These are phyloP conservation scores for Cucurbita argyrosperma DNA, from an alignment of 306 rosid genomes.

Conservation along the genomic window DNA sequence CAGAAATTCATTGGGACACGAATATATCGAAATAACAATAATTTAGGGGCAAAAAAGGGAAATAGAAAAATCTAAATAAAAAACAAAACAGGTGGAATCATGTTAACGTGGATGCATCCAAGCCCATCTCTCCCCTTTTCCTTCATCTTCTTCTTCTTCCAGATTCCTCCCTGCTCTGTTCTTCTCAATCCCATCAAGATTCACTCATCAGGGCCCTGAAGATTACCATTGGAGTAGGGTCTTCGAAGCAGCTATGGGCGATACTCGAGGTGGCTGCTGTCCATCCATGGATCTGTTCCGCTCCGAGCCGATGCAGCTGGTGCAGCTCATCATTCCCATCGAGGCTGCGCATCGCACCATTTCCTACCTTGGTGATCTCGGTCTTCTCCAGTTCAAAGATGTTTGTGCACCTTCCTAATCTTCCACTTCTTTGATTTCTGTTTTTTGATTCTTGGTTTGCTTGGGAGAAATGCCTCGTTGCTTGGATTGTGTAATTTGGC, in stretches of 20 bases:
- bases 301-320: constrained; percentile 95
- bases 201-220: neutral
- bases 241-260: constrained; percentile 42
- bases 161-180: neutral
- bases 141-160: neutral
- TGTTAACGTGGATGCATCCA: neutral
- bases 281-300: constrained; percentile 97
- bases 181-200: neutral
- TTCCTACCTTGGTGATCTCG: constrained; percentile 92
- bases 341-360: constrained; percentile 84
- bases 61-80: neutral
- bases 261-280: constrained; percentile 53
- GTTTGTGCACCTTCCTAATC: constrained; percentile 18
- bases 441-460: neutral
- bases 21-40: neutral
- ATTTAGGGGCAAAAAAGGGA: neutral
- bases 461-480: constrained; percentile 16
- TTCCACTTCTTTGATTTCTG: neutral
- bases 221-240: neutral
- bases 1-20: neutral
- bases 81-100: neutral
- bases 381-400: constrained; percentile 87
- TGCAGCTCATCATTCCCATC: constrained; percentile 91
- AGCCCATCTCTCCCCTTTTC: neutral
- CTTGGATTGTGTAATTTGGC: neutral